Evolutionary conservation across 2,329 filamentous ascomycete genomes (phyloP), one percentile per base, ranked within the genome.

Genomic region (Gnomoniopsis sp.): DNA sequence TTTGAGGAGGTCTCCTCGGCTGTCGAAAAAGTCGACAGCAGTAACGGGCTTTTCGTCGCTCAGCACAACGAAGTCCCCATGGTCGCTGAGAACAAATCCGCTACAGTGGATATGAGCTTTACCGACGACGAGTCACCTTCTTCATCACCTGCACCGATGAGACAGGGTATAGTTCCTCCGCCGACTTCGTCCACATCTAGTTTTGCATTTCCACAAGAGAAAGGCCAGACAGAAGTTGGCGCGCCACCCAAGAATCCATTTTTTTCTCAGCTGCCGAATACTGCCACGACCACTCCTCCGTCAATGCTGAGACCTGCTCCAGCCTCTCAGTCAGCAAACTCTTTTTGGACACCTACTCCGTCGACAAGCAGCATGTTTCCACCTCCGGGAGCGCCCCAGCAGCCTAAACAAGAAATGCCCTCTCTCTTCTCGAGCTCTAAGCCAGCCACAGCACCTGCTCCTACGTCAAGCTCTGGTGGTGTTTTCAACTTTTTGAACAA

Each of bases 1-100:
- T 83, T 74, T 52, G 78, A 80, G 62, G 72, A 76, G 34, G 33
- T 63, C 3, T 17, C 61, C 33, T 48, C 64, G 14, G 36, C 57
- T 15, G 49, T 61, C 6, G 54, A 55, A 7, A 38, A 47, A 1
- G 55, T 54, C 7, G 47, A 55, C 64, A 64, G 58, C n/a, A 22
- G 56, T 17, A 65, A 69, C 34, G 58, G 63, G 41, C 63, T 69
- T 12, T 71, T 69, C 50, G 66, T 69, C 38, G 50, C 55, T n/a
- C 65, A 67, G 49, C 19, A 55, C 22, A 21, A 60, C 53, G 57
- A 56, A 48, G 36, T n/a, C 46, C 49, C 19, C 17, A 46, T 26
- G 23, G 22, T 33, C 30, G 43, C 21, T 21, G 11, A 34, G 48
- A 8, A 34, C 30, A 36, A 43, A 53, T 14, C 38, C 47, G 44